A percentile compares a stretch with the other conserved stretches of the same genome.
These are phyloP conservation scores for Panicum virgatum DNA, from an alignment of 202 grass and related monocot genomes.

Conservation along the genomic window DNA sequence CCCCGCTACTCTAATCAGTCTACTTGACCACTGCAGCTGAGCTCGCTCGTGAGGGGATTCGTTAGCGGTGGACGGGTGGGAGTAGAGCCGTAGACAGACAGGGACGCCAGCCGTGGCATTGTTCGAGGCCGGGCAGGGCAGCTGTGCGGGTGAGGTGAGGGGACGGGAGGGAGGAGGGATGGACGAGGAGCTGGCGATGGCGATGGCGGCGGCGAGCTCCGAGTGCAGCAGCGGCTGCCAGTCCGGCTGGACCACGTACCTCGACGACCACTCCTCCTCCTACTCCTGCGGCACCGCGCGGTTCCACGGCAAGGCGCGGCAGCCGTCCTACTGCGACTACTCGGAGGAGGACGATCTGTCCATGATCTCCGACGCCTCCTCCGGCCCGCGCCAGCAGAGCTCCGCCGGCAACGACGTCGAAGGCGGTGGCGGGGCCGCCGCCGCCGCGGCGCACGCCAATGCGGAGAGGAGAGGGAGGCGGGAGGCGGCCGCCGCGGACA, in stretches of 20 bases:
- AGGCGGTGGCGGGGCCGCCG: background rate
- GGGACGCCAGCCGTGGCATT: constrained; percentile 5
- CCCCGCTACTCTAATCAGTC: constrained; percentile 8
- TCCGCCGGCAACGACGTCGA: constrained; percentile 36
- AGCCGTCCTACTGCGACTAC: constrained; percentile 12
- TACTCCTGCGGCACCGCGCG: constrained; percentile 10
- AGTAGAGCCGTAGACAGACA: background rate
- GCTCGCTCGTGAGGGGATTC: constrained; percentile 9
- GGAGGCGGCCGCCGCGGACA: constrained; percentile 1
- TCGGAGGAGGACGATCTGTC: constrained; percentile 80
- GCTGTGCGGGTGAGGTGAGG: background rate
- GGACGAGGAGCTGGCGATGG: constrained; percentile 34
- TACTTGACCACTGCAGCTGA: background rate
- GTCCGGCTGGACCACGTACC: constrained; percentile 93
- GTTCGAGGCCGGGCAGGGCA: background rate
- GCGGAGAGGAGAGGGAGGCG: constrained; percentile 37
- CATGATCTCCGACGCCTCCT: constrained; percentile 98
- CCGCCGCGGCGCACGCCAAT: background rate
- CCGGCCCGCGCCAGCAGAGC: constrained; percentile 67
- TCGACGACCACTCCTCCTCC: constrained; percentile 59
- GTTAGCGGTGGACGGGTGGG: constrained; percentile 11
- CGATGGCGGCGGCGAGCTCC: constrained; percentile 50
- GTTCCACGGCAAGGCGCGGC: constrained; percentile 6
- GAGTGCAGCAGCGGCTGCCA: constrained; percentile 94
- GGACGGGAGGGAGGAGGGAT: no score